Evolutionary conservation across 192 early-diverging fungal species (phyloP), one percentile per base, ranked within the genome.

Genomic region (Lobulomyces angularis): DNA sequence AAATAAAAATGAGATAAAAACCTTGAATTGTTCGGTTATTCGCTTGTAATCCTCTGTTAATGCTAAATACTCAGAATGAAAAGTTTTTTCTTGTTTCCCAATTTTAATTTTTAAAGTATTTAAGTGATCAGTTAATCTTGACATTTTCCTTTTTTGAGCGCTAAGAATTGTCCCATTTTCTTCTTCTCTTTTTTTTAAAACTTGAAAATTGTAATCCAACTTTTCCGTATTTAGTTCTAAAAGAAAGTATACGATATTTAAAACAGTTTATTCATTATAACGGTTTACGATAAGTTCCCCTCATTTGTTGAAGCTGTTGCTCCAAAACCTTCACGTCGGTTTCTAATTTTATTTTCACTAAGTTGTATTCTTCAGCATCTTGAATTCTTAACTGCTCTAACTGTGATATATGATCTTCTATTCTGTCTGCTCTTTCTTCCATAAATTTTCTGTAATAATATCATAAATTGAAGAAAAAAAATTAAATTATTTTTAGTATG

Each of bases 331-430:
- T 68, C 4, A 76, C 64, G 37, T 76, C 73, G 12, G 66, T 71
- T 51, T 76, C 73, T 23, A 76, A 51, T 49, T 76, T 76, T 40
- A 76, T 76, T 39, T 76, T 76, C 18, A 69, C 66, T 7, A 73
- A 45, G 43, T 71, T 76, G 53, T 76, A 74, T 45, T 76, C 73
- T 43, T 76, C 73, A 8, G 69, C 60, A 41, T 76, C 73, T 16
- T 69, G 52, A 19, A 73, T 62, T 20, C 73, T 41, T 31, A 73
- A 45, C 0, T 51, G 48, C 45, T 76, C 69, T 11, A 76, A 52
- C 38, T 69, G 62, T 41, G 60, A 49, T 21, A 64, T 51, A 38
- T 76, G 61, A 17, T 73, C 66, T 19, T 73, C 69, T 21, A 74
- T 60, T 9, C 73, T 48, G 14, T 67, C 61, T 7, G 59, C 51